These are phyloP conservation scores for Ustilago lituana DNA, from an alignment of 1,284 basidiomycete genomes.

Conservation along the genomic window DNA sequence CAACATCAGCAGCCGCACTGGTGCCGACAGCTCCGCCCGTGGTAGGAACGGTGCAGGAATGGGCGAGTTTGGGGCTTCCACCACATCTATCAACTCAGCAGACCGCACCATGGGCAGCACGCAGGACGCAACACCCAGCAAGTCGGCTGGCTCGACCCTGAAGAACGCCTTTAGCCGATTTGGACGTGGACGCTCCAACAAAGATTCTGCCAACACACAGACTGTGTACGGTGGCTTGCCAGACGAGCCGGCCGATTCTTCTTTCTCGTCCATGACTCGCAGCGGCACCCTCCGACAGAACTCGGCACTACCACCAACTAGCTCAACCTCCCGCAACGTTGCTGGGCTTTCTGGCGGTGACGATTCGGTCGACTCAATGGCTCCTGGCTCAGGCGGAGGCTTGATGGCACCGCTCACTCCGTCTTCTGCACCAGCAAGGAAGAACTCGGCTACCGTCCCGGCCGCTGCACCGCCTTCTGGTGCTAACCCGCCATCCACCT, in stretches of 20 bases:
- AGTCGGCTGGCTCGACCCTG: constrained; percentile 47
- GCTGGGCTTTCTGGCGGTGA: constrained; percentile 17
- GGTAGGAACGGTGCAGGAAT: constrained; percentile 35
- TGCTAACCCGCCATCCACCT: constrained; percentile 4
- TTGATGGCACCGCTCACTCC: constrained; percentile 58
- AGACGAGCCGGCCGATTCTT: constrained; percentile 39
- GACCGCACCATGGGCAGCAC: constrained; percentile 34
- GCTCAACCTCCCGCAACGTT: constrained; percentile 23
- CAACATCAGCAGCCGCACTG: constrained; percentile 43
- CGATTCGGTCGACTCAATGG: constrained; percentile 43
- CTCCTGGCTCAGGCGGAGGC: constrained; percentile 26
- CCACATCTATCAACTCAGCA: constrained; percentile 46
- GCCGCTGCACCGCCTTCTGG: constrained; percentile 3
- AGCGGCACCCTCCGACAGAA: constrained; percentile 39
- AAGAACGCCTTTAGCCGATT: constrained; percentile 57
- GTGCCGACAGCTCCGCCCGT: constrained; percentile 20
- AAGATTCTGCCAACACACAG: constrained; percentile 41
- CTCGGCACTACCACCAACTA: constrained; percentile 10
- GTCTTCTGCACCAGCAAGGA: constrained; percentile 17
- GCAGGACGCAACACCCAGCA: constrained; percentile 29
- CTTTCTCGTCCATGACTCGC: constrained; percentile 32
- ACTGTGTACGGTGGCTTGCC: constrained; percentile 51
- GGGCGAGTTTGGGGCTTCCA: constrained; percentile 52
- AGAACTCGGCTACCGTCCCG: constrained; percentile 13
- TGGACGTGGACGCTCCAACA: constrained; percentile 48